A percentile compares a stretch with the other conserved stretches of the same genome.
These are phyloP conservation scores for Fusarium penzigii DNA, from an alignment of 2,329 filamentous ascomycete genomes.

Conservation along the genomic window DNA sequence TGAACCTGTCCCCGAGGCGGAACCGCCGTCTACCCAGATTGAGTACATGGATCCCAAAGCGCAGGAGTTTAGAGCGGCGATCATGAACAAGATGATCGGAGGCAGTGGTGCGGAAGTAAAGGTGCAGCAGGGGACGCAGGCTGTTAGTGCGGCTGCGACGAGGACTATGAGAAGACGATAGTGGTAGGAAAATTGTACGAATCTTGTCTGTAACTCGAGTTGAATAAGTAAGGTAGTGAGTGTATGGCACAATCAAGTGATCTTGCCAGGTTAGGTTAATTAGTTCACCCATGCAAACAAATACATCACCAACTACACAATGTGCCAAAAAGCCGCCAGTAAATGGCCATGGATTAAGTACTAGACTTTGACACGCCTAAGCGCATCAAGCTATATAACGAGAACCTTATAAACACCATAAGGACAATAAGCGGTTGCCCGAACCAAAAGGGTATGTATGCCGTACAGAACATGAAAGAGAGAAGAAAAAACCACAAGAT, in stretches of 20 bases:
- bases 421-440: background rate
- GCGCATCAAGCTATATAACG: too few species aligned
- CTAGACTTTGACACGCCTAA: too few species aligned
- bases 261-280: too few species aligned
- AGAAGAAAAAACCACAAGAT: background rate
- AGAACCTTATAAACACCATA: too few species aligned
- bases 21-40: slow-evolving; percentile 53
- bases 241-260: background rate
- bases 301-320: too few species aligned
- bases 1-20: slow-evolving; percentile 25
- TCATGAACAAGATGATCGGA: slow-evolving; percentile 48
- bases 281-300: too few species aligned
- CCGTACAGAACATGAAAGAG: background rate
- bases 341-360: too few species aligned
- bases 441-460: background rate
- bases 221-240: slow-evolving; percentile 2
- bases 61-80: slow-evolving; percentile 41
- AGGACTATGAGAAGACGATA: slow-evolving; percentile 27
- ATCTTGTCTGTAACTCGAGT: background rate
- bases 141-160: slow-evolving; percentile 9
- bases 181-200: background rate
- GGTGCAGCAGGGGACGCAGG: slow-evolving; percentile 3
- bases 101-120: slow-evolving; percentile 19
- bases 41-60: slow-evolving; percentile 55
- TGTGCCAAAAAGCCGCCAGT: too few species aligned